A percentile compares a stretch with the other conserved stretches of the same genome.
Evolutionary conservation across 345 rosid genomes (phyloP).

Genomic region (rapeseed (Brassica napus)): Da-Ae NC_063451.1:1815501-1816000

Average conservation of each 20-base stretch:
- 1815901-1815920: background rate
- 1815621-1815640: too few species aligned
- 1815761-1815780: background rate
- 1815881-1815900: conserved; percentile 8
- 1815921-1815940: conserved; percentile 16
- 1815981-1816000: background rate
- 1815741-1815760: background rate
- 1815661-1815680: background rate
- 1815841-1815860: conserved; percentile 29
- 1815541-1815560: background rate
- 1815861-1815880: conserved; percentile 23
- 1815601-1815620: too few species aligned
- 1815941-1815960: conserved; percentile 8
- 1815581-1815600: too few species aligned
- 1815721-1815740: background rate
- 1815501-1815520: background rate
- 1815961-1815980: background rate
- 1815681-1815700: background rate
- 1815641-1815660: too few species aligned
- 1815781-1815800: background rate
- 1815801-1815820: conserved; percentile 30
- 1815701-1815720: background rate
- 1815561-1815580: too few species aligned
- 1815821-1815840: conserved; percentile 26
- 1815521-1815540: background rate